Evolutionary conservation across 1,284 basidiomycete species (phyloP).

Genomic region (Melampsora larici-populina): DNA sequence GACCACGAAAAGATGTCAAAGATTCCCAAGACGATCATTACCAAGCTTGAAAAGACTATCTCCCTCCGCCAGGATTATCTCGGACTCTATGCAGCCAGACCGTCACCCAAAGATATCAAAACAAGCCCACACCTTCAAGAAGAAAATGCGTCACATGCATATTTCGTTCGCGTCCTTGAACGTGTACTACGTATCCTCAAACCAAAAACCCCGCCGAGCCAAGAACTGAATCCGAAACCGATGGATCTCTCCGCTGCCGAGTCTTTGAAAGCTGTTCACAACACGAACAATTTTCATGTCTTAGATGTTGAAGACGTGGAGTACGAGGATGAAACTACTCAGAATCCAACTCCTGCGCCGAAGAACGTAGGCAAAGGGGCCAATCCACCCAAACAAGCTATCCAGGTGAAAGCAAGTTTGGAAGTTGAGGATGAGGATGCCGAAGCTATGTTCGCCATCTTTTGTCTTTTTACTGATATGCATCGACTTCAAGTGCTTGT

Average conservation of each 20-base stretch:
- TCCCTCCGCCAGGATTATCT: background rate
- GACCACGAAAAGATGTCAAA: background rate
- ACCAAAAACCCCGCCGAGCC: background rate
- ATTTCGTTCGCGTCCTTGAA: background rate
- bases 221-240: background rate
- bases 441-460: background rate
- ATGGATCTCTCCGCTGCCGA: background rate
- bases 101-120: background rate
- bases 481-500: background rate
- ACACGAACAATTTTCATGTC: background rate
- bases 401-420: background rate
- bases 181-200: background rate
- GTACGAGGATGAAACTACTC: background rate
- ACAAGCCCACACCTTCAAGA: background rate
- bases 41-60: background rate
- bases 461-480: conserved; percentile 2
- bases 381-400: background rate
- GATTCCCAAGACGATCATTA: background rate
- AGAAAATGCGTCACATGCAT: background rate
- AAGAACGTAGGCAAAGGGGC: background rate
- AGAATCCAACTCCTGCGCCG: background rate
- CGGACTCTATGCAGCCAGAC: background rate
- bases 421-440: background rate
- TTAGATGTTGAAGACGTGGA: background rate
- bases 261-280: background rate